Evolutionary conservation across 164 flowering plant genomes (phyloP).

Genomic region (Paratinospora sagittata): DNA sequence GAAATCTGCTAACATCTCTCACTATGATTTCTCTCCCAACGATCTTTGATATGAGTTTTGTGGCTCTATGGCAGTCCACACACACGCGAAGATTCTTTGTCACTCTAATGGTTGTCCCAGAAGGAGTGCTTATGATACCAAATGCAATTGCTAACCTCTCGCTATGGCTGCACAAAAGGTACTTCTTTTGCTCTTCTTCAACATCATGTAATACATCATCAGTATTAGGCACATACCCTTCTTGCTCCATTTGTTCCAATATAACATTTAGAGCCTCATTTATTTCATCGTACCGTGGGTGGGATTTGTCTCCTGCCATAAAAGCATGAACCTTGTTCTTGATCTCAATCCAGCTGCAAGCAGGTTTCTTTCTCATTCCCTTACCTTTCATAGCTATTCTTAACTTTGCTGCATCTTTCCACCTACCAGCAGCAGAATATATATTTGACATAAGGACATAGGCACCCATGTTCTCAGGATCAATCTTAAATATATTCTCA

Average conservation of each 20-base stretch:
- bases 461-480: slow-evolving; percentile 63
- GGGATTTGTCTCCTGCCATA: slow-evolving; percentile 65
- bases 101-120: slow-evolving; percentile 60
- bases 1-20: slow-evolving; percentile 61
- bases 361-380: slow-evolving; percentile 65
- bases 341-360: slow-evolving; percentile 85
- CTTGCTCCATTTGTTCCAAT: slow-evolving; percentile 54
- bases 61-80: slow-evolving; percentile 62
- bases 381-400: slow-evolving; percentile 46
- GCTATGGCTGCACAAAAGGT: slow-evolving; percentile 42
- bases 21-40: slow-evolving; percentile 55
- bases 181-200: slow-evolving; percentile 66
- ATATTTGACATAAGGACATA: slow-evolving; percentile 61
- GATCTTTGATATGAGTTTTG: slow-evolving; percentile 55
- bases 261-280: slow-evolving; percentile 41
- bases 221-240: slow-evolving; percentile 68
- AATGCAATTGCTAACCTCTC: slow-evolving; percentile 68
- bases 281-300: slow-evolving; percentile 49
- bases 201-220: slow-evolving; percentile 66
- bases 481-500: slow-evolving; percentile 40
- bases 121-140: slow-evolving; percentile 57
- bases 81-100: slow-evolving; percentile 69
- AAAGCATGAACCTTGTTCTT: slow-evolving; percentile 58
- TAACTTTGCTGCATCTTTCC: slow-evolving; percentile 62
- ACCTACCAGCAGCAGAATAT: slow-evolving; percentile 58